phyloP scores from a whole-genome alignment of 768 basidiomycete genomes.

The Russula foetens region DNA sequence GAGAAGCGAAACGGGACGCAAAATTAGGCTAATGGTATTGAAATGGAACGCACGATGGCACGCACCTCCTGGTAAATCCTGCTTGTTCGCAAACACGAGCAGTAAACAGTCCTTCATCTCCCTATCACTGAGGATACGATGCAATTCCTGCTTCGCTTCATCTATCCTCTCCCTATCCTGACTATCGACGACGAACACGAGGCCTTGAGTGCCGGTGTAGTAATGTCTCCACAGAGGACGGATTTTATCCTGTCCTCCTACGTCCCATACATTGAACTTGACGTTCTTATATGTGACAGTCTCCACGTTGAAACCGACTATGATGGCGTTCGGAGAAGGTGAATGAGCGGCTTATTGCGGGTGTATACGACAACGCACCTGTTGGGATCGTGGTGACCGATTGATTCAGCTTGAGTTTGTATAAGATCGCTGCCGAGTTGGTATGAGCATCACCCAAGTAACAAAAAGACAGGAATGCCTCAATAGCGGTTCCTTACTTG shows the following conservation, averaged over 20 bases:
- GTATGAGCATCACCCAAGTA: not conserved
- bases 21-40: not conserved
- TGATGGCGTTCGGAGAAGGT: not conserved
- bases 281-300: slow-evolving; percentile 99
- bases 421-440: slow-evolving; percentile 72
- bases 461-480: slow-evolving; percentile 11
- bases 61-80: slow-evolving; percentile 93
- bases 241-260: slow-evolving; percentile 99
- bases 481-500: slow-evolving; percentile 51
- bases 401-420: slow-evolving; percentile 98
- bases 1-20: not conserved
- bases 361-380: slow-evolving; percentile 37
- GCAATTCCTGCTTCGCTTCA: slow-evolving; percentile 92
- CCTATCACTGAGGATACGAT: slow-evolving; percentile 90
- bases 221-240: slow-evolving; percentile 98
- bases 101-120: slow-evolving; percentile 98
- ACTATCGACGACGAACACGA: slow-evolving; percentile 97
- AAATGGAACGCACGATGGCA: not conserved
- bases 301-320: slow-evolving; percentile 98
- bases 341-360: not conserved
- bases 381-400: slow-evolving; percentile 98
- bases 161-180: slow-evolving; percentile 93
- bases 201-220: slow-evolving; percentile 97
- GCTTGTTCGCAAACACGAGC: slow-evolving; percentile 99
- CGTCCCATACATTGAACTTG: slow-evolving; percentile 93